A percentile compares a stretch with the other conserved stretches of the same genome.
Evolutionary conservation across 352 stramenopile species (phyloP).

Genomic region (Phytophthora citrophthora): DNA sequence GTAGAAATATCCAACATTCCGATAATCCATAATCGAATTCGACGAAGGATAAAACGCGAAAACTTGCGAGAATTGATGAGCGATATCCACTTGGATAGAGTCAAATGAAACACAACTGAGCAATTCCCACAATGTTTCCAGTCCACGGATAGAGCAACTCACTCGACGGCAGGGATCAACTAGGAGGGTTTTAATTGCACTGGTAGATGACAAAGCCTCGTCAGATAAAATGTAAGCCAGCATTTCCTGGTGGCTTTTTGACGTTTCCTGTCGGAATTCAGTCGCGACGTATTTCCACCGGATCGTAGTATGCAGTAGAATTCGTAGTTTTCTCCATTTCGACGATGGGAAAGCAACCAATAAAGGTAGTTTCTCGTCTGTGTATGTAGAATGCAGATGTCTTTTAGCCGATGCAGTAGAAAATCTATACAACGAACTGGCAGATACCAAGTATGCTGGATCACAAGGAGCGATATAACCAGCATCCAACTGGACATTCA

Average conservation of each 20-base stretch:
- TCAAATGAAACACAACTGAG: conserved; percentile 50
- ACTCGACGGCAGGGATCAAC: conserved; percentile 59
- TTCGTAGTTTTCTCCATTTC: conserved; percentile 52
- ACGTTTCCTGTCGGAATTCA: background rate
- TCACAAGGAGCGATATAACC: conserved; percentile 44
- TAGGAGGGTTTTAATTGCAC: conserved; percentile 34
- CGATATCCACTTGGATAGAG: conserved; percentile 56
- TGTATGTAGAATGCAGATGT: conserved; percentile 42
- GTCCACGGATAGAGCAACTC: conserved; percentile 45
- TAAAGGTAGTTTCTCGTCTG: conserved; percentile 37
- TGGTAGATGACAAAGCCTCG: conserved; percentile 31
- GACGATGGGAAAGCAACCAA: conserved; percentile 50
- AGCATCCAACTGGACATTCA: conserved; percentile 33
- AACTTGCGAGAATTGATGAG: conserved; percentile 57
- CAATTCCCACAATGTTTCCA: conserved; percentile 56
- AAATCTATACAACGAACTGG: conserved; percentile 17
- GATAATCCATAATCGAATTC: conserved; percentile 10
- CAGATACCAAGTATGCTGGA: conserved; percentile 30
- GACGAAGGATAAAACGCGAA: conserved; percentile 44
- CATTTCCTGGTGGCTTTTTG: conserved; percentile 25
- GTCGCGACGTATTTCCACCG: conserved; percentile 42
- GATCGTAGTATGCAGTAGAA: conserved; percentile 42
- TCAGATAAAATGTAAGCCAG: conserved; percentile 44
- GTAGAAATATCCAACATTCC: conserved; percentile 42
- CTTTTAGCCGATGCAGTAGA: conserved; percentile 22